Conservation (phyloP, 352 stramenopile genomes). For the Saprolegnia parasitica region DNA sequence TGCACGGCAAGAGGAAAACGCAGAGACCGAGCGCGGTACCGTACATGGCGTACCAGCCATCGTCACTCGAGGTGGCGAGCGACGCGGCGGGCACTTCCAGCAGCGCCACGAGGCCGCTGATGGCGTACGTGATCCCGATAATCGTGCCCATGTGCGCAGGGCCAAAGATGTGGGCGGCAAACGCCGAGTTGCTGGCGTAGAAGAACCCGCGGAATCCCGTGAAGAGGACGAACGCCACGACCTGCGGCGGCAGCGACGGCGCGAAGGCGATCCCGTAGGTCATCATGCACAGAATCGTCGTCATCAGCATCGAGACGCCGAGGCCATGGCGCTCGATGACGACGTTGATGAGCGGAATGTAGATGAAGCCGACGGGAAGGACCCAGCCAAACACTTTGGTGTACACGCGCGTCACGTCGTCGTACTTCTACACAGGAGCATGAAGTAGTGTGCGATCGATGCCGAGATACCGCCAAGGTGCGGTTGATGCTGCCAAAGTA, state of each 20-base stretch:
- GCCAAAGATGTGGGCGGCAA: slow-evolving; percentile 22
- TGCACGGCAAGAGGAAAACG: not conserved
- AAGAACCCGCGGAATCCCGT: slow-evolving; percentile 21
- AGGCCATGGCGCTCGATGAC: slow-evolving; percentile 8
- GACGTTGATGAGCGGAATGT: slow-evolving; percentile 22
- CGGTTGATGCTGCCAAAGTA: slow-evolving; percentile 18
- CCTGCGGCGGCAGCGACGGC: slow-evolving; percentile 19
- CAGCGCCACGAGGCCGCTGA: slow-evolving; percentile 13
- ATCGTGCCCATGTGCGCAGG: slow-evolving; percentile 15
- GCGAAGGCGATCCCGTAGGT: not conserved
- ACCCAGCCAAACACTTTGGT: slow-evolving; percentile 26
- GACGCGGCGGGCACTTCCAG: slow-evolving; percentile 6
- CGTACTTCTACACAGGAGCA: not conserved
- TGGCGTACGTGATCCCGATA: slow-evolving; percentile 15
- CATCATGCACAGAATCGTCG: not conserved
- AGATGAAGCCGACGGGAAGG: slow-evolving; percentile 20
- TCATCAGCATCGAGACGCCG: not conserved
- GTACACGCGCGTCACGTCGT: slow-evolving; percentile 22
- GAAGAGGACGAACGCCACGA: slow-evolving; percentile 22
- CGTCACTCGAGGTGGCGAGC: not conserved
- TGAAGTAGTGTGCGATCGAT: not conserved
- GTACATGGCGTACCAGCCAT: slow-evolving; percentile 4
- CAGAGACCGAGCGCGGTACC: not conserved
- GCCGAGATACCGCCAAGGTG: not conserved
- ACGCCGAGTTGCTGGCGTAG: slow-evolving; percentile 22